Base-by-base conservation (phyloP, 1,139 yeast genomes). In the Suhomyces yuchorum region DNA sequence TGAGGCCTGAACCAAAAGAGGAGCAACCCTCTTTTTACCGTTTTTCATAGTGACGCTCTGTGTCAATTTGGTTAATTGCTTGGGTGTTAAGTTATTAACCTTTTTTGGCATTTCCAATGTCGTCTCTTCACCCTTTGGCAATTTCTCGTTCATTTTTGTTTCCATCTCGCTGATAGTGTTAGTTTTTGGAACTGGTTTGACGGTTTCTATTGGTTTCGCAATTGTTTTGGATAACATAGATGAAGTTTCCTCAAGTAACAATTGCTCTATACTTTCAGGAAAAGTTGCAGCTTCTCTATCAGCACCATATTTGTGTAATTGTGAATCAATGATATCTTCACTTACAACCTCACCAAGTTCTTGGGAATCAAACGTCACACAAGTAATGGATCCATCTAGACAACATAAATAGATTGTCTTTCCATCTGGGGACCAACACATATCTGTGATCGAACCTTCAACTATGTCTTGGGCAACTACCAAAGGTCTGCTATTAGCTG, bases 1-100 rank as follows among this genome's bases (percentile, higher is more conserved):
- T 1, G 83, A 70, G 1, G 80, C 64, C 0, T 92, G 80, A 1
- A 92, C 78, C n/a, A 92, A 70, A 46, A 85, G 76, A 0, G 99
- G 98, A 0, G 96, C 82, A 2, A 93, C 93, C 53, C 97, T 72
- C 57, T 91, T 91, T 60, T 84, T 86, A 12, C 98, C 98, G 38
- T 86, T 81, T 59, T 87, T 87, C 18, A 85, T 73, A 2, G 87
- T 79, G 2, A 84, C 73, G 28, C 56, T 62, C 33, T 64, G 72
- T 3, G 58, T 56, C 37, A 61, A 40, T 47, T 61, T 61, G 28
- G 51, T 49, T 40, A 56, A 53, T 45, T 58, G 55, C 49, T 52
- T 55, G 48, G 58, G 55, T 39, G 57, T 46, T 38, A 47, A 41
- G 43, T 48, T 50, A 50, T 55, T 55, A 34, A 49, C 49, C 20